Percentiles rank a stretch among this genome's conserved stretches.
These are phyloP conservation scores for Hanseniaspora clermontiae DNA, from an alignment of 805 yeast species.

Conservation along the genomic window DNA sequence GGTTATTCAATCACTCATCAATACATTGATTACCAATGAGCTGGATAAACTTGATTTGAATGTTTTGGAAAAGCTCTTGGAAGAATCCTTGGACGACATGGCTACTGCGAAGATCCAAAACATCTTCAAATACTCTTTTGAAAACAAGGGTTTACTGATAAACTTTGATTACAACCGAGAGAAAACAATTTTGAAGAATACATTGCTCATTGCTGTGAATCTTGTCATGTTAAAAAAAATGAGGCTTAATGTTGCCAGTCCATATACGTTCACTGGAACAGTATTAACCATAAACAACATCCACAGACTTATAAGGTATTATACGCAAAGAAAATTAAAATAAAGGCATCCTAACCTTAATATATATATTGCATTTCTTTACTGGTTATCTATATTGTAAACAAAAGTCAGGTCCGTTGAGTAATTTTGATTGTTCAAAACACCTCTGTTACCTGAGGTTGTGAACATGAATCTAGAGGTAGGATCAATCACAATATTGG, in stretches of 20 bases:
- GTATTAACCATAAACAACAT: background rate
- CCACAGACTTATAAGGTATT: background rate
- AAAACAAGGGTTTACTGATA: conserved; percentile 2
- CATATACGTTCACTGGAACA: background rate
- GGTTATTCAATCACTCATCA: background rate
- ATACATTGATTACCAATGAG: background rate
- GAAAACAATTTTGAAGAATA: background rate
- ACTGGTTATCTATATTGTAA: conserved; percentile 50
- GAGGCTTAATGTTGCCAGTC: background rate
- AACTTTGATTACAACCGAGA: conserved; percentile 1
- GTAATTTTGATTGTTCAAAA: conserved; percentile 55
- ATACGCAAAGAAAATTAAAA: background rate
- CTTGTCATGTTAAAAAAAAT: background rate
- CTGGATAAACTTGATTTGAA: background rate
- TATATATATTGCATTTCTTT: conserved; percentile 18
- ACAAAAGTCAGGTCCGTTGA: conserved; percentile 69
- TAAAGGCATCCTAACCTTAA: background rate
- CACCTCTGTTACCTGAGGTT: conserved; percentile 84
- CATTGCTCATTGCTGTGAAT: background rate
- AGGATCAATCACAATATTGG: conserved; percentile 69
- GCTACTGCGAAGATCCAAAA: background rate
- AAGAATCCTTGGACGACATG: background rate
- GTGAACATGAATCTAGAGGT: conserved; percentile 79
- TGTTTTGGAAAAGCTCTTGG: background rate
- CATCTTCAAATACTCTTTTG: conserved; percentile 1